These are phyloP conservation scores for Exobasidium cylindrosporum DNA, from an alignment of 1,284 basidiomycete species.

Conservation along the genomic window DNA sequence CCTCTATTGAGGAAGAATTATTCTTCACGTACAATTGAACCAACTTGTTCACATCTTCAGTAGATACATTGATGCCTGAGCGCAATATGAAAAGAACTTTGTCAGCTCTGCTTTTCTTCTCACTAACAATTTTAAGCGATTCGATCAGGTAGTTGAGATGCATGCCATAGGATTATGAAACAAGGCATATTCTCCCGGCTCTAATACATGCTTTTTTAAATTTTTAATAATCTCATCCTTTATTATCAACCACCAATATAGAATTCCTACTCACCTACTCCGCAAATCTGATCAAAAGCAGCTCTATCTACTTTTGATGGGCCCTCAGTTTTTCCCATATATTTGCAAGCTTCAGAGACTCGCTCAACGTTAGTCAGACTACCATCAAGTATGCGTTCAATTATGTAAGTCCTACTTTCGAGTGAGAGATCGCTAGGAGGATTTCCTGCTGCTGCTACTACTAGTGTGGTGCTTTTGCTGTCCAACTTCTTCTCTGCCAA, in stretches of 20 bases:
- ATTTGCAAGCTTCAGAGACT: slow-evolving; percentile 69
- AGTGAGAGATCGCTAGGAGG: slow-evolving; percentile 64
- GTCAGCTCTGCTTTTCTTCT: not conserved
- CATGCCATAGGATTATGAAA: slow-evolving; percentile 12
- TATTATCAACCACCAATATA: not conserved
- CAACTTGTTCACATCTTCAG: slow-evolving; percentile 66
- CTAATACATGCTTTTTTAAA: slow-evolving; percentile 52
- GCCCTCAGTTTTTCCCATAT: slow-evolving; percentile 62
- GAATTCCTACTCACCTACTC: slow-evolving; percentile 71
- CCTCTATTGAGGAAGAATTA: slow-evolving; percentile 34
- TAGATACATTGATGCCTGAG: slow-evolving; percentile 74
- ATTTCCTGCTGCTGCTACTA: slow-evolving; percentile 66
- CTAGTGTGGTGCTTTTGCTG: slow-evolving; percentile 74
- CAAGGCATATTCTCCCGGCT: slow-evolving; percentile 24
- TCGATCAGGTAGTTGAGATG: not conserved
- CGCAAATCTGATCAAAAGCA: slow-evolving; percentile 77
- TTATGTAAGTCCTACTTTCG: slow-evolving; percentile 67
- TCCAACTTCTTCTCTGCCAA: slow-evolving; percentile 60
- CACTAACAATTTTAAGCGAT: too few species aligned
- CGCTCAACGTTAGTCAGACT: slow-evolving; percentile 80
- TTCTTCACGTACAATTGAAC: slow-evolving; percentile 65
- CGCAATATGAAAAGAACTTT: not conserved
- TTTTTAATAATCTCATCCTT: slow-evolving; percentile 33
- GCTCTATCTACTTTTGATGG: slow-evolving; percentile 64
- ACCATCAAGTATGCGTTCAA: slow-evolving; percentile 69